These are phyloP conservation scores for Aulographum hederae DNA, from an alignment of 2,329 filamentous ascomycete genomes.

Conservation along the genomic window DNA sequence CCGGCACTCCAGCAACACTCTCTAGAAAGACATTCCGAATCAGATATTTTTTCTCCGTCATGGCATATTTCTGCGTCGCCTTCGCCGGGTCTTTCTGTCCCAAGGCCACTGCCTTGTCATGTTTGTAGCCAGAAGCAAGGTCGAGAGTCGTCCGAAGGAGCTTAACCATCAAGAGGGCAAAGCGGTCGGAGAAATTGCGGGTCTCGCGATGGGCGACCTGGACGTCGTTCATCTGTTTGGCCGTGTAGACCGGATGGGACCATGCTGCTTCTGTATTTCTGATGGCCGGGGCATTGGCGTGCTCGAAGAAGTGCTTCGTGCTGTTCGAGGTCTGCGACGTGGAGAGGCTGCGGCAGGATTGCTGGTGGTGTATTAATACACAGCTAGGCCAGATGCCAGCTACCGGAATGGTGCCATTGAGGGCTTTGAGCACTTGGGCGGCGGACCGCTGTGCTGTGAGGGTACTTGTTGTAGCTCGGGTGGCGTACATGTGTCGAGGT, in stretches of 20 bases:
- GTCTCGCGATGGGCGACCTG: conserved; percentile 60
- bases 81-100: conserved; percentile 24
- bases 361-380: too few relatives aligned
- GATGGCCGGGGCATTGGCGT: conserved; percentile 24
- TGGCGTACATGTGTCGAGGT: neutral
- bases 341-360: conserved; percentile 21
- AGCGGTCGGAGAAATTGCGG: conserved; percentile 54
- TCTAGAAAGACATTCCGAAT: conserved; percentile 85
- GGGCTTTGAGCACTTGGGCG: conserved; percentile 14
- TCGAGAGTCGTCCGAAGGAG: conserved; percentile 67
- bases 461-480: neutral
- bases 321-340: conserved; percentile 13
- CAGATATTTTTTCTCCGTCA: conserved; percentile 80
- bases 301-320: conserved; percentile 28
- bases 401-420: conserved; percentile 12
- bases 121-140: conserved; percentile 59
- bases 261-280: conserved; percentile 27
- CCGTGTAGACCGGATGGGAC: conserved; percentile 41
- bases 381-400: too few relatives aligned
- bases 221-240: conserved; percentile 60
- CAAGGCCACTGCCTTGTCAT: conserved; percentile 35
- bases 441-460: conserved; percentile 17
- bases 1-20: conserved; percentile 83
- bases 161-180: conserved; percentile 61
- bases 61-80: conserved; percentile 42